Base-by-base conservation (phyloP, 2,329 filamentous ascomycete genomes). In the Parastagonospora avenae region DNA sequence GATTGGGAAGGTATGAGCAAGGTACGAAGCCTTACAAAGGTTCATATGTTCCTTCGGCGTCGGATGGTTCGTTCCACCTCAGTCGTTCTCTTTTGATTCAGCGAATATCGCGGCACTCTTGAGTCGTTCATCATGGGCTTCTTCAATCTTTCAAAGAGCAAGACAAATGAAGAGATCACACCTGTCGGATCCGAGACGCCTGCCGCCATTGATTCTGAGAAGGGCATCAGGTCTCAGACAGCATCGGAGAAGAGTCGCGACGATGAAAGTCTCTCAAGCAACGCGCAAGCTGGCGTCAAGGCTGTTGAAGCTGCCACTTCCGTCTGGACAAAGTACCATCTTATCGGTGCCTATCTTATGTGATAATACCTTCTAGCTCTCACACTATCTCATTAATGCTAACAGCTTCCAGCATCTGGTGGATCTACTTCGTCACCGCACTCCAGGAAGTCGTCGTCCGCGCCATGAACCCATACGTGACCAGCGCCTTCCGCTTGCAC, bases 381-480 rank as follows among this genome's bases (percentile, higher is more conserved):
- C 14, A 4, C 2, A n/a, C 6, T 2, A 7, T 14, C 33, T 5
- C 27, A 24, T 29, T 8, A 1, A 12, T 4, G 24, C 46, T 59
- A 28, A 59, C 29, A 12, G 4, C 2, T 2, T n/a, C 2, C 47
- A 77, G 75, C 19, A 76, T 80, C 46, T 79, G 75, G 61, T 54
- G 77, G 12, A 74, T 79, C 48, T 77, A 77, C 45, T 76, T 81
- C 50, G 73, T 77, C 52, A 80, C 80, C 45, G 78, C 75, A 11
- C 61, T 80, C 40, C 71, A 79, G 53, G 64, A 76, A 48, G 68
- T 70, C 36, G 72, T 74, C 37, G 71, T 75, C 15, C 72, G 71
- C 44, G 76, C 74, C 6, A 42, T 75, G 32, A 63, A 63, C 5
- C 64, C 70, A 8, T 75, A 68, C 47, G 76, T 80, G 36, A 68